Conservation (phyloP, 1,284 basidiomycete species). For the Ustilago cynodontis region DNA sequence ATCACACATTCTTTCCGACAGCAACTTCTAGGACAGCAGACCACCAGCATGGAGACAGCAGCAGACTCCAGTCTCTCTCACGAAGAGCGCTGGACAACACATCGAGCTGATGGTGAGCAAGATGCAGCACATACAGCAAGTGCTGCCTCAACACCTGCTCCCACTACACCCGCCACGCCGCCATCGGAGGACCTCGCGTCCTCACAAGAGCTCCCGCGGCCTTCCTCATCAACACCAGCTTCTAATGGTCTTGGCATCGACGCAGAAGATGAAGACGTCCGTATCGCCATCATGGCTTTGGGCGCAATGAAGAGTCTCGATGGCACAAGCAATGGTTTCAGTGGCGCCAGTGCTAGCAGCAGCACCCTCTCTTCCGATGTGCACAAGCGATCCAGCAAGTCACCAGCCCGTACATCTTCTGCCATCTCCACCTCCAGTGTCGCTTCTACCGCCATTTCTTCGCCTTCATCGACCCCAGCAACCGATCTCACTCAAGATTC, state of each 20-base stretch:
- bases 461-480: constrained; percentile 56
- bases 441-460: constrained; percentile 58
- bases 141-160: constrained; percentile 46
- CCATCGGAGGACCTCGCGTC: constrained; percentile 39
- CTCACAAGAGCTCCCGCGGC: constrained; percentile 23
- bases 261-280: constrained; percentile 60
- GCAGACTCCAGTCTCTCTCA: constrained; percentile 24
- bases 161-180: constrained; percentile 42
- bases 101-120: constrained; percentile 36
- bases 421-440: constrained; percentile 56
- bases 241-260: constrained; percentile 49
- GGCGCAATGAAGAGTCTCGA: constrained; percentile 63
- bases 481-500: constrained; percentile 56
- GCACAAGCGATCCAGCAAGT: constrained; percentile 31
- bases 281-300: constrained; percentile 61
- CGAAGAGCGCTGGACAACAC: constrained; percentile 46
- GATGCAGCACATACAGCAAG: constrained; percentile 24
- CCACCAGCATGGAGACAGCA: constrained; percentile 26
- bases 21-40: neutral
- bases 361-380: constrained; percentile 26
- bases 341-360: constrained; percentile 21
- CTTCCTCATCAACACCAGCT: constrained; percentile 1
- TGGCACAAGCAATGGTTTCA: constrained; percentile 29
- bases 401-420: constrained; percentile 42
- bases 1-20: no score